Base-by-base conservation (phyloP, 306 rosid genomes). In the Biancaea sappan region DNA sequence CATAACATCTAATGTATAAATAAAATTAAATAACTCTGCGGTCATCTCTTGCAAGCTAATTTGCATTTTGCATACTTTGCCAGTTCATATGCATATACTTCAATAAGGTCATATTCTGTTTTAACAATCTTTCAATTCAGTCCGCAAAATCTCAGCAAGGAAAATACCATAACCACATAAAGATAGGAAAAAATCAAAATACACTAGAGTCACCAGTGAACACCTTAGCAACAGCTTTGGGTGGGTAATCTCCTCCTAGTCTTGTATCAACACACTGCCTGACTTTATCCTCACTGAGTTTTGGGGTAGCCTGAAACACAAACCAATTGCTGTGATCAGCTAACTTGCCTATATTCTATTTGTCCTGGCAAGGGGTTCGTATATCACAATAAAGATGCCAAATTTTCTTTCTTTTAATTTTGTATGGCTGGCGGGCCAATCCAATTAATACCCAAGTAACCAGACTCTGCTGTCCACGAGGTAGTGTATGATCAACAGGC, bases 401-500 rank as follows among this genome's bases (percentile, higher is more conserved):
- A 51, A 38, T 51, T 6, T 35, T 43, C 14, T 52, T 34, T 38
- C 43, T 47, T 16, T 31, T 44, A n/a, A n/a, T n/a, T n/a, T n/a
- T n/a, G n/a, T n/a, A n/a, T n/a, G n/a, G n/a, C n/a, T n/a, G n/a
- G n/a, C n/a, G n/a, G n/a, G n/a, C n/a, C 67, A 76, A 22, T 32
- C 40, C 65, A 74, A 65, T 59, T 16, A 22, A 28, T 92, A 92
- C 98, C 96, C 96, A 92, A 77, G 98, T 92, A 62, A 92, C 96
- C 35, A 92, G 87, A 71, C 94, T 92, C 82, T 90, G 98, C 81
- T 92, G 94, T 50, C 96, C 98, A 64, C 96, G 92, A 11, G 98
- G 98, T 52, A 92, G 72, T 32, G 98, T 92, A 78, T 84, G 98
- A 87, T 92, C 96, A 71, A 92, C 94, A n/a, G 98, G 98, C 73